Evolutionary conservation across 768 basidiomycete genomes (phyloP).

Genomic region (Tephrocybe sp.): DNA sequence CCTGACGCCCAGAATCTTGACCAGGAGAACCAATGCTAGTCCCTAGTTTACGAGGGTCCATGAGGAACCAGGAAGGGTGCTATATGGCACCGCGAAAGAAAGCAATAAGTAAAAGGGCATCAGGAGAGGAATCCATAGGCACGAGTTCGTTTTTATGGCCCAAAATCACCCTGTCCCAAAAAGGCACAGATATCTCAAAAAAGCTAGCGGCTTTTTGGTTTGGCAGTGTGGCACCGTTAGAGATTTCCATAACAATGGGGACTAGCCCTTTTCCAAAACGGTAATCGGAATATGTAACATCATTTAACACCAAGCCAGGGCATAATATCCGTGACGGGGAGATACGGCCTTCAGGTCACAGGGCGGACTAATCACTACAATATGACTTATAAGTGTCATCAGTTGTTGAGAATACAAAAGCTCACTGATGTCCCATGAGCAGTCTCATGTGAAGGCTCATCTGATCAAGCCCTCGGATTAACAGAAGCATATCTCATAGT

Average conservation of each 20-base stretch:
- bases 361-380: conserved; percentile 8
- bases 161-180: conserved; percentile 23
- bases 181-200: conserved; percentile 35
- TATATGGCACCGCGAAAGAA: conserved; percentile 2
- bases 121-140: conserved; percentile 10
- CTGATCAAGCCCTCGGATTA: conserved; percentile 9
- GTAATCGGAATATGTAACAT: conserved; percentile 23
- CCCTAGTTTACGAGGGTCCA: conserved; percentile 14
- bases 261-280: conserved; percentile 27
- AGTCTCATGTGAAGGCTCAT: conserved; percentile 10
- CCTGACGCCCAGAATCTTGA: conserved; percentile 22
- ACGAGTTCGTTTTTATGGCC: conserved; percentile 30
- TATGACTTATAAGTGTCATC: conserved; percentile 5
- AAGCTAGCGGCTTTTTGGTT: conserved; percentile 21
- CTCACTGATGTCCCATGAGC: conserved; percentile 5
- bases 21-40: conserved; percentile 12
- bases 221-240: conserved; percentile 30
- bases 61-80: conserved; percentile 2
- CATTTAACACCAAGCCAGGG: conserved; percentile 14
- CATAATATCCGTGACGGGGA: conserved; percentile 18
- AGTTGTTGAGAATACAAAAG: background rate
- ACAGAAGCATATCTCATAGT: background rate
- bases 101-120: conserved; percentile 13
- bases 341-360: conserved; percentile 23
- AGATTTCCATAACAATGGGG: conserved; percentile 34